phyloP scores from a whole-genome alignment of 2,329 filamentous ascomycete genomes.

The Calonectria multiphialidica region DNA sequence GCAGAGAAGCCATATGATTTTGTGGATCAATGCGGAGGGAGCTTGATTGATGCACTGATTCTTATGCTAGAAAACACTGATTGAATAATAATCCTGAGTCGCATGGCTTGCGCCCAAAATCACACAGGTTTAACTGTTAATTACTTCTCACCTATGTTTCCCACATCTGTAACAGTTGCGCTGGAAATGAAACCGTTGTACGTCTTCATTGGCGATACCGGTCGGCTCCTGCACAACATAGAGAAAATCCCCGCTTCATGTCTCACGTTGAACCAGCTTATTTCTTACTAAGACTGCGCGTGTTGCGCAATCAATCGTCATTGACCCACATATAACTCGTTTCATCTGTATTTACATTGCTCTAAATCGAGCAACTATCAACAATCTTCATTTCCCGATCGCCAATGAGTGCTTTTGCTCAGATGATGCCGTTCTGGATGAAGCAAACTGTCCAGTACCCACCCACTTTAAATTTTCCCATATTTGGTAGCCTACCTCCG shows the following conservation, averaged over 20 bases:
- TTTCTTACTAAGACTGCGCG: background rate
- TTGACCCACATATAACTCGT: background rate
- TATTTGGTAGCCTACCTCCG: background rate
- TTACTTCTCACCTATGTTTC: no score
- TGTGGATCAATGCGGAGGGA: slow-evolving; percentile 54
- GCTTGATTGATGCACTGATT: no score
- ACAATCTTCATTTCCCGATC: background rate
- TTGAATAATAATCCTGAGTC: no score
- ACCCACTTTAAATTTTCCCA: background rate
- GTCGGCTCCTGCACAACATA: background rate
- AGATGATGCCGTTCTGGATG: background rate
- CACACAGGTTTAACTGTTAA: no score
- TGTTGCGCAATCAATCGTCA: background rate
- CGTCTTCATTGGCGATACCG: background rate
- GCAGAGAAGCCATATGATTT: slow-evolving; percentile 57
- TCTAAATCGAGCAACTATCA: slow-evolving; percentile 10
- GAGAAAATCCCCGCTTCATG: background rate
- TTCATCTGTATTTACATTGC: background rate
- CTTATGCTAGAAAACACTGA: no score
- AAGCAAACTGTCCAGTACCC: background rate
- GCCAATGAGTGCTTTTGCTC: background rate
- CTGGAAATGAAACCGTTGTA: no score
- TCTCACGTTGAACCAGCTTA: background rate
- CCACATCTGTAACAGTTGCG: no score
- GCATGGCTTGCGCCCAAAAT: no score